Conservation (phyloP, 176 grass and related monocot species). For the Lolium rigidum region DNA sequence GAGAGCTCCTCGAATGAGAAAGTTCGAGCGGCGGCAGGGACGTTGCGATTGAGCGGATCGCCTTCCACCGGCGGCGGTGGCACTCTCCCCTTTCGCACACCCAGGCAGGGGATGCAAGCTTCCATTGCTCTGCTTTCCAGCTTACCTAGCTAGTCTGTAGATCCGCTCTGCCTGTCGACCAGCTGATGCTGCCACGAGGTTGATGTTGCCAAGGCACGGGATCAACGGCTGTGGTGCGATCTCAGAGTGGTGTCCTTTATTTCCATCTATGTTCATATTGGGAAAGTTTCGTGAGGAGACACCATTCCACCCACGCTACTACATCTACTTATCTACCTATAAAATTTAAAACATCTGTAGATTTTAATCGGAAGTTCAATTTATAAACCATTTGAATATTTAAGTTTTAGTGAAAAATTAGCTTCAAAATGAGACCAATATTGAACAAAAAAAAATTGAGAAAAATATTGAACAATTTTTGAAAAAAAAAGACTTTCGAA, state of each 20-base stretch:
- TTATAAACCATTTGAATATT: too few species aligned
- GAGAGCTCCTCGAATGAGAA: background rate
- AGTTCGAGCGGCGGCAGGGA: background rate
- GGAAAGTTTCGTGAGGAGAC: background rate
- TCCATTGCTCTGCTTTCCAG: background rate
- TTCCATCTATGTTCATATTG: background rate
- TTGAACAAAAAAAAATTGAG: too few species aligned
- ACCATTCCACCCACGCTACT: too few species aligned
- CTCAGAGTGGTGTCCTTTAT: background rate
- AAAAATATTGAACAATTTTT: too few species aligned
- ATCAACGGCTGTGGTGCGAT: background rate
- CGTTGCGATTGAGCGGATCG: background rate
- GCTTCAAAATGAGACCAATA: too few species aligned
- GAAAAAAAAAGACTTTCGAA: too few species aligned
- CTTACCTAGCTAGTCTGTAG: background rate
- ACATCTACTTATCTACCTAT: too few species aligned
- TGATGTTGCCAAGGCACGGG: background rate
- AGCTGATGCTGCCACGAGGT: background rate
- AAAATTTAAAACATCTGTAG: too few species aligned
- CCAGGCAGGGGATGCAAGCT: background rate
- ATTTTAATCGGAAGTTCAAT: too few species aligned
- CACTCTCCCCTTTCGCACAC: background rate
- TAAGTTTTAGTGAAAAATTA: too few species aligned
- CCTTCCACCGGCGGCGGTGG: background rate
- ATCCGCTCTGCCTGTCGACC: background rate